Conservation (phyloP, 208 protist species). For the Acanthamoeba sp. region DNA sequence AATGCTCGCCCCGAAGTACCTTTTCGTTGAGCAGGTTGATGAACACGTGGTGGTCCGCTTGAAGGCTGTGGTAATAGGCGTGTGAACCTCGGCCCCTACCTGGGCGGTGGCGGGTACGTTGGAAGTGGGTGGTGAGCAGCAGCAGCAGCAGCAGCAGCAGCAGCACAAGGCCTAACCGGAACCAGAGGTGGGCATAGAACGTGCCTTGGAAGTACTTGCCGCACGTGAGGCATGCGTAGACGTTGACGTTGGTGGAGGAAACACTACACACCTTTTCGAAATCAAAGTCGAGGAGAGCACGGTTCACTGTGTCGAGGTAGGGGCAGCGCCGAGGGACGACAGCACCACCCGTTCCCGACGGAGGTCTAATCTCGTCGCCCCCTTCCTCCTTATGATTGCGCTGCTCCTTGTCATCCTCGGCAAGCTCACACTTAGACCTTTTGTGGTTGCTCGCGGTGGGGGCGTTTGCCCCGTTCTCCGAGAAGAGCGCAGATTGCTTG, state of each 20-base stretch:
- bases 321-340: too few species aligned
- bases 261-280: constrained; percentile 94
- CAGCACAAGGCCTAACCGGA: constrained; percentile 29
- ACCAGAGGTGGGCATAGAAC: too few species aligned
- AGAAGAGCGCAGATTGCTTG: too few species aligned
- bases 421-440: too few species aligned
- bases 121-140: not conserved
- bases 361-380: too few species aligned
- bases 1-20: not conserved
- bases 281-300: constrained; percentile 93
- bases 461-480: too few species aligned
- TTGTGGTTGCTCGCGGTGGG: too few species aligned
- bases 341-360: too few species aligned
- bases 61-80: constrained; percentile 91
- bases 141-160: not conserved
- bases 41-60: constrained; percentile 93
- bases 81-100: constrained; percentile 88
- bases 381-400: too few species aligned
- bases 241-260: constrained; percentile 92
- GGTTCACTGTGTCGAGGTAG: constrained; percentile 93
- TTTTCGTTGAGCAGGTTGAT: constrained; percentile 91
- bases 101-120: constrained; percentile 74
- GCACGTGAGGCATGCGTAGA: constrained; percentile 95
- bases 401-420: too few species aligned
- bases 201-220: constrained; percentile 94